phyloP scores from a whole-genome alignment of 2,329 filamentous ascomycete species.

The Penicillium olsonii region DNA sequence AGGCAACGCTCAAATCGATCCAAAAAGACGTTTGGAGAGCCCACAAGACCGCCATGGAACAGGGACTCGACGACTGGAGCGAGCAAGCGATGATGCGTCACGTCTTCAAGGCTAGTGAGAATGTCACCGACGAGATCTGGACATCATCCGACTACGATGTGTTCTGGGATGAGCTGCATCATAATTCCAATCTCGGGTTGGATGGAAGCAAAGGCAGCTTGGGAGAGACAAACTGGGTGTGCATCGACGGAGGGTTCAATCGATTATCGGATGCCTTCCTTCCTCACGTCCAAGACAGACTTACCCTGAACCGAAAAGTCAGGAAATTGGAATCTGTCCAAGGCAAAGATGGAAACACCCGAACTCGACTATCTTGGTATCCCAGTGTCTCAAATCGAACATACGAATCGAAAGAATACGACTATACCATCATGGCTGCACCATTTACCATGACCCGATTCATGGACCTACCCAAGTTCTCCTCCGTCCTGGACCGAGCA shows the following conservation, averaged over 20 bases:
- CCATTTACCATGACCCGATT: constrained; percentile 42
- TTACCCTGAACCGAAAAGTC: constrained; percentile 26
- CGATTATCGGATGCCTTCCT: constrained; percentile 39
- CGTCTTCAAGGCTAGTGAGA: constrained; percentile 36
- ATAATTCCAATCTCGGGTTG: constrained; percentile 36
- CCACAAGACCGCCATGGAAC: constrained; percentile 25
- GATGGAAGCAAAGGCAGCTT: constrained; percentile 28
- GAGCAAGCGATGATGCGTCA: constrained; percentile 33
- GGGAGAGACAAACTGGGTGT: constrained; percentile 30
- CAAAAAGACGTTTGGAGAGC: constrained; percentile 25
- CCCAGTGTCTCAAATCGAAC: constrained; percentile 25
- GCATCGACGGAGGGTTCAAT: constrained; percentile 38
- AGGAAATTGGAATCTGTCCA: constrained; percentile 22
- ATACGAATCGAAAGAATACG: constrained; percentile 34
- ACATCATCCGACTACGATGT: constrained; percentile 34
- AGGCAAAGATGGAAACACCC: constrained; percentile 9
- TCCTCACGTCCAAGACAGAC: constrained; percentile 31
- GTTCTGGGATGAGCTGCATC: constrained; percentile 37
- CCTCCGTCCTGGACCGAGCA: constrained; percentile 24
- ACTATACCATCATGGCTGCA: constrained; percentile 42
- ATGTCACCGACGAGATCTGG: constrained; percentile 41
- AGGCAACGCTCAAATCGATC: constrained; percentile 20
- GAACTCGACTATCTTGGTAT: constrained; percentile 26
- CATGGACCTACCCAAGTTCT: constrained; percentile 41
- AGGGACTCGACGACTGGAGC: constrained; percentile 28